Conservation (phyloP, 805 yeast genomes). For the Alloascoidea hylecoeti region DNA sequence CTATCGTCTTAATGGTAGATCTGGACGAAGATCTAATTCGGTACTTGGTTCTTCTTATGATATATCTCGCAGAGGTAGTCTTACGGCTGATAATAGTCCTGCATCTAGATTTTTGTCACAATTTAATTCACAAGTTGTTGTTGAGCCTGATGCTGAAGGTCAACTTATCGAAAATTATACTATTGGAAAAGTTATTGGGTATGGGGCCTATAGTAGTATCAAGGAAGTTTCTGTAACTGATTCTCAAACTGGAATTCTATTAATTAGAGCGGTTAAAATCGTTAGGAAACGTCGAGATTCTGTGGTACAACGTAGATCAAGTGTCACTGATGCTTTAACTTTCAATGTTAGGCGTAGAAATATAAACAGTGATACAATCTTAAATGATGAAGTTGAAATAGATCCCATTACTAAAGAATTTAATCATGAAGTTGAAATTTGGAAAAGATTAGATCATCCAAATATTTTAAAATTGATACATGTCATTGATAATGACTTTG, state of each 20-base stretch:
- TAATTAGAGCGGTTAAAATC: slow-evolving; percentile 9
- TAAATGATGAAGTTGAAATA: slow-evolving; percentile 21
- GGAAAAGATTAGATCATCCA: slow-evolving; percentile 57
- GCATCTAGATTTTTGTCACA: background rate
- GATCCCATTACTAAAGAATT: slow-evolving; percentile 41
- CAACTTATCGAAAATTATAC: slow-evolving; percentile 43
- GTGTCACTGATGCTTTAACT: slow-evolving; percentile 5
- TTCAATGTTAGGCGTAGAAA: slow-evolving; percentile 14
- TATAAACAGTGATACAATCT: background rate
- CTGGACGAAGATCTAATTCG: no score
- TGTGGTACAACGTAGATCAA: background rate
- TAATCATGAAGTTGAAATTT: slow-evolving; percentile 56
- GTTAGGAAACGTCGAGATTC: slow-evolving; percentile 5
- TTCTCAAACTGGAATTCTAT: background rate
- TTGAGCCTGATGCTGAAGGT: slow-evolving; percentile 42
- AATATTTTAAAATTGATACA: slow-evolving; percentile 49
- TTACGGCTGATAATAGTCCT: background rate
- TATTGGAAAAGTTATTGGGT: slow-evolving; percentile 66
- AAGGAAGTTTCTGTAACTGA: slow-evolving; percentile 40
- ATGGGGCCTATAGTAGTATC: slow-evolving; percentile 85
- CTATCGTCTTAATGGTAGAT: background rate
- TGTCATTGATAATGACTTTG: slow-evolving; percentile 41
- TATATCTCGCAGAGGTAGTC: no score
- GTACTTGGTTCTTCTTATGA: no score
- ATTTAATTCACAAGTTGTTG: background rate